phyloP scores from a whole-genome alignment of 345 rosid species.

The Linum usitatissimum region DNA sequence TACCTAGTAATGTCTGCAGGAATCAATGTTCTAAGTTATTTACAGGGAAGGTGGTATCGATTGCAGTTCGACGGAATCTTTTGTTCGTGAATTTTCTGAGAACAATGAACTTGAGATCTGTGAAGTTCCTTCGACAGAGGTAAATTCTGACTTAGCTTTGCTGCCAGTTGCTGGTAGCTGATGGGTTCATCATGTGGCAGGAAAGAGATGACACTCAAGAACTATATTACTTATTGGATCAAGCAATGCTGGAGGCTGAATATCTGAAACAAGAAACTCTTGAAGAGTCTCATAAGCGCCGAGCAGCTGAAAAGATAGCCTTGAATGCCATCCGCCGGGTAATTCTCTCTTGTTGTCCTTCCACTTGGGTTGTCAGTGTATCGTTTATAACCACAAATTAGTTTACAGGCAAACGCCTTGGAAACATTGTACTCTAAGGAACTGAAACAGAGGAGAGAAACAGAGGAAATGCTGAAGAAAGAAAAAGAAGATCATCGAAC shows the following conservation, averaged over 20 bases:
- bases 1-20: not conserved
- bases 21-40: not conserved
- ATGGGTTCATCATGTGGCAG: constrained; percentile 18
- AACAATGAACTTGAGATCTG: constrained; percentile 8
- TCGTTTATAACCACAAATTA: not conserved
- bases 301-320: constrained; percentile 34
- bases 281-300: constrained; percentile 36
- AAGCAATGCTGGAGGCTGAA: constrained; percentile 30
- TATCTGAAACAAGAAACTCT: constrained; percentile 32
- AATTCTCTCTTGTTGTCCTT: constrained; percentile 8
- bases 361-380: not conserved
- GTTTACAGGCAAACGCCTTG: constrained; percentile 27
- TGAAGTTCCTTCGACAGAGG: constrained; percentile 6
- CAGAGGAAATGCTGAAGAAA: constrained; percentile 22
- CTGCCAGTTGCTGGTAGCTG: not conserved
- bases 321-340: constrained; percentile 33
- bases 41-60: constrained; percentile 17
- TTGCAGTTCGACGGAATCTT: constrained; percentile 6
- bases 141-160: not conserved
- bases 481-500: constrained; percentile 10
- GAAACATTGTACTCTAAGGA: constrained; percentile 30
- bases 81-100: constrained; percentile 8
- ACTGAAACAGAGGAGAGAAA: constrained; percentile 20
- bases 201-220: constrained; percentile 22
- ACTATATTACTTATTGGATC: constrained; percentile 29